Base-by-base conservation (phyloP, 2,329 filamentous ascomycete genomes). In the Pestalotiopsis sp. region DNA sequence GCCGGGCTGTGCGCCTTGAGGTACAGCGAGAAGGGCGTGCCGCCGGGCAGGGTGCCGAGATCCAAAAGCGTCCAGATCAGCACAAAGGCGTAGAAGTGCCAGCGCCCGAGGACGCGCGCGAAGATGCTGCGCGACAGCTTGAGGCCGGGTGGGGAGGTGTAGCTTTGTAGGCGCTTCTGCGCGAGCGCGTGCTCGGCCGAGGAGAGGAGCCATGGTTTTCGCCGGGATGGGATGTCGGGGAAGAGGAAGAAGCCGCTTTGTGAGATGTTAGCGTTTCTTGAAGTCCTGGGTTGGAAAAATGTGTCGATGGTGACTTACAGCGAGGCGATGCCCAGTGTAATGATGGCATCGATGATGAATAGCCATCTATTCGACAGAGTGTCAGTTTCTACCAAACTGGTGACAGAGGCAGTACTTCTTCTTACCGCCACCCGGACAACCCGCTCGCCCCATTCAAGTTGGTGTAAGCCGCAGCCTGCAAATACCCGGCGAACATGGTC, bases 261-360 rank as follows among this genome's bases (percentile, higher is more conserved):
- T 4, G 25, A 5, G n/a, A 4, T 52, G 45, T 66, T 13, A 66
- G 63, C 23, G 17, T 57, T 17, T 13, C 9, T 0, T 9, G 20
- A 17, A 65, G n/a, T 2, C 6, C 20, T 23, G 5, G 41, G 20
- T 0, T 13, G 23, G 36, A 23, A 9, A 7, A 9, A 7, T 20
- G 41, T 66, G 20, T 17, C 31, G 3, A 25, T 14, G 56, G n/a
- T 23, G 41, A 70, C 70, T 65, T 61, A 70, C 71, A 87, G 76
- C 4, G 88, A 69, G 0, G 86, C 84, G 17, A 89, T 83, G 0
- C 84, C 86, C 4, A 89, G 79, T 1, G 85, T 87, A 73, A 89
- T 88, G 27, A 87, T 80, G 1, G 85, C 86, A 69, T 89, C 87
- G n/a, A 90, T 87, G 12, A 90, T 84, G 65, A 89, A 90, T 0